Conservation (phyloP, 2,329 filamentous ascomycete species). For the Ceratocystis ficicola region DNA sequence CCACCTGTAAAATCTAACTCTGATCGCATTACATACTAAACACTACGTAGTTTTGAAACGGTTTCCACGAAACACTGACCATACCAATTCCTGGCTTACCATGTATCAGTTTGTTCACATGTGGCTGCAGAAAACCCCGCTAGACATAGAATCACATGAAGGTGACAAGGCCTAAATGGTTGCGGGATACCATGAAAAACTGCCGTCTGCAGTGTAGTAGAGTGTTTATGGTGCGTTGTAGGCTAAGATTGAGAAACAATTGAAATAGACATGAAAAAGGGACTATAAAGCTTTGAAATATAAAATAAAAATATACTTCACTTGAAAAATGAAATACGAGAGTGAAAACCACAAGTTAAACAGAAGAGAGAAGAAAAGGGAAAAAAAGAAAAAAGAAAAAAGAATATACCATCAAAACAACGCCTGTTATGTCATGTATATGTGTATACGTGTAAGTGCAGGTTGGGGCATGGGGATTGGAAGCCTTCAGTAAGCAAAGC, state of each 20-base stretch:
- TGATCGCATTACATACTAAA: neutral
- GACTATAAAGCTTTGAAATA: neutral
- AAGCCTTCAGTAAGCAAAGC: neutral
- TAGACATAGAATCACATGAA: neutral
- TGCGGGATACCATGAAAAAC: neutral
- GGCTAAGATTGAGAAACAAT: too few relatives aligned
- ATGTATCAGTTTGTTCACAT: neutral
- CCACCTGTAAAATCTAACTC: neutral
- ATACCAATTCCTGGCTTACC: neutral
- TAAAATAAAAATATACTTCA: too few relatives aligned
- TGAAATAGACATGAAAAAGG: too few relatives aligned
- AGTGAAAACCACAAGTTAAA: neutral
- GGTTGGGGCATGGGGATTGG: neutral
- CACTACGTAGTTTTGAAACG: neutral
- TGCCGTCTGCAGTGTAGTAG: too few relatives aligned
- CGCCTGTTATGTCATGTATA: neutral
- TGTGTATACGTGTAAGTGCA: neutral
- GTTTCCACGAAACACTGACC: neutral
- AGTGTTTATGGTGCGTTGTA: too few relatives aligned
- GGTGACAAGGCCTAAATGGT: neutral
- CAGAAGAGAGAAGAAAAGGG: neutral
- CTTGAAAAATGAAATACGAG: too few relatives aligned
- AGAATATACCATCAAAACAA: conserved; percentile 20
- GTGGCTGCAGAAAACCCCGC: neutral
- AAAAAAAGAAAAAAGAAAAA: conserved; percentile 13